Conservation (phyloP, 805 yeast genomes). For the Metschnikowia santaceciliae region DNA sequence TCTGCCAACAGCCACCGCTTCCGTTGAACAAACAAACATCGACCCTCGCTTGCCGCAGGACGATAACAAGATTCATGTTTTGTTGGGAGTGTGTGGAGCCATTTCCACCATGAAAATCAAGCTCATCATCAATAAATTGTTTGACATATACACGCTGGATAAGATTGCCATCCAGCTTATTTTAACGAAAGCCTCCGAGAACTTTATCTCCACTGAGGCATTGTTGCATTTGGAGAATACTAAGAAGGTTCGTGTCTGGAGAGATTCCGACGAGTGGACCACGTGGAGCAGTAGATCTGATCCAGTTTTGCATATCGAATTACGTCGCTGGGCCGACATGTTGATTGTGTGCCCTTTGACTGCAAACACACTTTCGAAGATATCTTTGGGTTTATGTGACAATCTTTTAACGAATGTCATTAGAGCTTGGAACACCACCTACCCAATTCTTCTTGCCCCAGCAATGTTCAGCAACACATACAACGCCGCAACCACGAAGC, state of each 20-base stretch:
- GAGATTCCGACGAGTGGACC: constrained; percentile 58
- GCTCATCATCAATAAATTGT: constrained; percentile 47
- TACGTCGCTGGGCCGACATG: constrained; percentile 95
- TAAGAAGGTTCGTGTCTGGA: constrained; percentile 49
- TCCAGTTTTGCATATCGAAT: constrained; percentile 91
- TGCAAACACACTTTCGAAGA: constrained; percentile 87
- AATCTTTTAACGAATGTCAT: constrained; percentile 85
- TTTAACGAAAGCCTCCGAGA: constrained; percentile 51
- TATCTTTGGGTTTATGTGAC: constrained; percentile 88
- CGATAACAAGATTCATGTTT: constrained; percentile 54
- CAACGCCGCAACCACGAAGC: constrained; percentile 81
- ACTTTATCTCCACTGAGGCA: constrained; percentile 46
- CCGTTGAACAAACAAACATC: constrained; percentile 43
- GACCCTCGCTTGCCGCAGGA: constrained; percentile 63
- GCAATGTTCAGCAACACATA: constrained; percentile 94
- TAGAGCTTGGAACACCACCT: constrained; percentile 92
- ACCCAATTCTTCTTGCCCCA: constrained; percentile 88
- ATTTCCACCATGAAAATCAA: constrained; percentile 49
- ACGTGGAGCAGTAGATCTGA: constrained; percentile 81
- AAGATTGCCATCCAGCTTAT: constrained; percentile 52
- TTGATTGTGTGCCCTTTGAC: constrained; percentile 90
- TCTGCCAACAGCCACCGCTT: constrained; percentile 14
- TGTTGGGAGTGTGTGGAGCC: constrained; percentile 59
- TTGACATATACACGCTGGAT: constrained; percentile 48
- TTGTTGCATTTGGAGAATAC: constrained; percentile 36